Evolutionary conservation across 192 early-diverging fungal genomes (phyloP).

Genomic region (Coemansia sp.): DNA sequence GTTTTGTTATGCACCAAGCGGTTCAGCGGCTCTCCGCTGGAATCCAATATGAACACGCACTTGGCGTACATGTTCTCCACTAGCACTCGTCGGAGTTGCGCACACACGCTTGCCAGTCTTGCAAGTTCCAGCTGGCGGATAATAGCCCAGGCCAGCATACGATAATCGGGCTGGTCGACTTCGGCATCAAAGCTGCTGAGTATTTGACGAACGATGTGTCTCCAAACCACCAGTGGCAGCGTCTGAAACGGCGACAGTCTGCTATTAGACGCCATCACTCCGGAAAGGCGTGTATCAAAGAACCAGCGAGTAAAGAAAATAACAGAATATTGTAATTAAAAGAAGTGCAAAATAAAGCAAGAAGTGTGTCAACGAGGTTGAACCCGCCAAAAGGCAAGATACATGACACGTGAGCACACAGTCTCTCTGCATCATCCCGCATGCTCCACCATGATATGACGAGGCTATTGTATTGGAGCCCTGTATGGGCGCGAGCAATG

Average conservation of each 20-base stretch:
- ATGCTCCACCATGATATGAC: background rate
- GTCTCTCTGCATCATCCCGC: background rate
- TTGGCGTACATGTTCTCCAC: slow-evolving; percentile 1
- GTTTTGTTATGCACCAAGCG: slow-evolving; percentile 5
- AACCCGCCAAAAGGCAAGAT: background rate
- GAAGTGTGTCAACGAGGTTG: background rate
- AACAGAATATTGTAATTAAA: background rate
- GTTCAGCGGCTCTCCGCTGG: background rate
- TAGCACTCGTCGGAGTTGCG: background rate
- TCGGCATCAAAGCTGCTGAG: background rate
- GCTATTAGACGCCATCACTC: background rate
- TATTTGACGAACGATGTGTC: slow-evolving; percentile 5
- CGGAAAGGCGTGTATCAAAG: background rate
- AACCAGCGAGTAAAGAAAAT: background rate
- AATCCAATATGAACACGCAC: background rate
- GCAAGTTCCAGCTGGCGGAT: background rate
- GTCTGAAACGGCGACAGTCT: background rate
- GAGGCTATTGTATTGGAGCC: too few species aligned
- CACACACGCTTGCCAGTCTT: background rate
- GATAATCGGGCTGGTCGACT: background rate
- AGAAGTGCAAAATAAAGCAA: slow-evolving; percentile 10
- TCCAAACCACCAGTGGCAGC: slow-evolving; percentile 12
- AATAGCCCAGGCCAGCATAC: background rate
- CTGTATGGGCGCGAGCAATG: too few species aligned
- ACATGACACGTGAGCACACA: background rate